Evolutionary conservation across 768 basidiomycete species (phyloP), one percentile per base, ranked within the genome.

Genomic region (Hydnomerulius pinastri): DNA sequence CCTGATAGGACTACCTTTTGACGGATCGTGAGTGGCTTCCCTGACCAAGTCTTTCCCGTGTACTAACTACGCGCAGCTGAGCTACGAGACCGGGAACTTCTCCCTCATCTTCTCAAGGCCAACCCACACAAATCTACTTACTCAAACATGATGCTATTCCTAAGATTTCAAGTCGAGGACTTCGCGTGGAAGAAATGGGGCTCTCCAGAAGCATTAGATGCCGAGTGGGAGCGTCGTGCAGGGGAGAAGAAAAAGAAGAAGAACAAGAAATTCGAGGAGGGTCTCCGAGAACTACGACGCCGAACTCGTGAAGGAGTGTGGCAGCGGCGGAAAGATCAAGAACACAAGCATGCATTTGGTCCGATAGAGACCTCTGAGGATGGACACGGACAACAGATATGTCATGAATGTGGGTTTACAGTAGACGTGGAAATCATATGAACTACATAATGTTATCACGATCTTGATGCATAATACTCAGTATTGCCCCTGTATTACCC

Each of bases 101-200:
- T 99, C 56, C 97, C 96, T 0, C 97, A 99, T 68, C 75, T 96
- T 21, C 78, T 98, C 50, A 92, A 95, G 63, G 89, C 92, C 17
- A 98, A 98, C 66, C 95, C 92, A 4, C 94, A 97, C 73, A 88
- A 90, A 56, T 89, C 93, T 10, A 95, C 92, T 0, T 98, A 90
- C 64, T 90, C 90, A 29, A 99, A 98, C 75, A 98, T 98, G 97
- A 98, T 98, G 97, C 78, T 99, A 18, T 98, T 90, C 71, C 77
- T 98, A 4, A 85, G 97, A 28, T 87, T 76, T 62, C 96, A 98
- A 67, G 92, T 97, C 2, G 97, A 99, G 67, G 90, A 86, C 38
- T 98, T 95, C 69, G 96, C 97, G 4, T 97, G 87, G 88, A 86
- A 90, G 65, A 99, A 99, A 71, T 99, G 97, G 97, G 95, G 93